Evolutionary conservation across 352 stramenopile genomes (phyloP).

Genomic region (Phytophthora sp.): DNA sequence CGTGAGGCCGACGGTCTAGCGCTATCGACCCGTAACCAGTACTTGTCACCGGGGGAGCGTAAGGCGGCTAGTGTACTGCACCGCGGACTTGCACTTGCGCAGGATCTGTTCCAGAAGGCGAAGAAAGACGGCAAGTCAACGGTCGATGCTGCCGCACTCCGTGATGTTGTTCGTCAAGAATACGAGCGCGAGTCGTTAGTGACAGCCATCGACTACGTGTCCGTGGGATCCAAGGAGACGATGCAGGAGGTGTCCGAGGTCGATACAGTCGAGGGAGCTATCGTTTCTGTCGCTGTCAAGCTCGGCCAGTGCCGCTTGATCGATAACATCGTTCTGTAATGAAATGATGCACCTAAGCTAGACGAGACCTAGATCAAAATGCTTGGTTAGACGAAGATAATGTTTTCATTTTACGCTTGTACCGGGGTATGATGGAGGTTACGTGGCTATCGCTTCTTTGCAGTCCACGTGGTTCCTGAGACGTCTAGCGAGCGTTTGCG

Average conservation of each 20-base stretch:
- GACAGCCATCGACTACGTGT: slow-evolving; percentile 96
- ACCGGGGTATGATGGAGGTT: not conserved
- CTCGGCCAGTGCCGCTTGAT: slow-evolving; percentile 97
- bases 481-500: slow-evolving; percentile 35
- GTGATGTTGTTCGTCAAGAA: slow-evolving; percentile 49
- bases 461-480: slow-evolving; percentile 1
- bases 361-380: slow-evolving; percentile 9
- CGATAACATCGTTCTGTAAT: slow-evolving; percentile 94
- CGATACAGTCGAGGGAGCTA: slow-evolving; percentile 60
- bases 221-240: slow-evolving; percentile 92
- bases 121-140: slow-evolving; percentile 30
- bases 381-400: slow-evolving; percentile 26
- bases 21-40: slow-evolving; percentile 98
- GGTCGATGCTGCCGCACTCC: slow-evolving; percentile 45
- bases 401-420: slow-evolving; percentile 23
- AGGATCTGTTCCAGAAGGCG: slow-evolving; percentile 49
- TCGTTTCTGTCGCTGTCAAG: slow-evolving; percentile 96
- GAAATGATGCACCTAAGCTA: not conserved
- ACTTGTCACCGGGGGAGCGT: slow-evolving; percentile 93
- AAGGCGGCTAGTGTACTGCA: slow-evolving; percentile 90
- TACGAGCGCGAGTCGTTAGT: slow-evolving; percentile 92
- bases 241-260: slow-evolving; percentile 94
- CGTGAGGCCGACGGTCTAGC: slow-evolving; percentile 97
- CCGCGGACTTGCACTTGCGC: slow-evolving; percentile 63
- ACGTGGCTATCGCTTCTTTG: slow-evolving; percentile 34